Percentiles rank a stretch among this genome's conserved stretches.
Evolutionary conservation across 129 eudicot species (phyloP).

Genomic region (Centrapalus pauciflorus): DNA sequence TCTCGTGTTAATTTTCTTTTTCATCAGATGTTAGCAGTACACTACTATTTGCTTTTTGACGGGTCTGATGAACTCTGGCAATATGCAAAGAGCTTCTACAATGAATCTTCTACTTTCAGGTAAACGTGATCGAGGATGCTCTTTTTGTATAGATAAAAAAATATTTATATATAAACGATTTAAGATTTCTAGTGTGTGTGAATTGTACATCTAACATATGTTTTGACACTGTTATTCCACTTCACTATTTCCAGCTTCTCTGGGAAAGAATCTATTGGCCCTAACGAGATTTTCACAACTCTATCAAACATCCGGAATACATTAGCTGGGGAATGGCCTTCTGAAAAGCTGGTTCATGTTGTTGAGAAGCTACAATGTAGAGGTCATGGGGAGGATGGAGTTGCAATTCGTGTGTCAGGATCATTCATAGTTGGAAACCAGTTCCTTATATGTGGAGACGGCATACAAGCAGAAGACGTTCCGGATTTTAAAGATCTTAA

Average conservation of each 20-base stretch:
- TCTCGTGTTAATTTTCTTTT: constrained; percentile 21
- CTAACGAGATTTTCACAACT: constrained; percentile 49
- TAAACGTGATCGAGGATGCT: constrained; percentile 9
- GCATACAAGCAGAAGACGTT: constrained; percentile 85
- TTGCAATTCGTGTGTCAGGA: constrained; percentile 88
- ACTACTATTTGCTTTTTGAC: constrained; percentile 86
- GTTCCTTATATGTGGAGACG: constrained; percentile 90
- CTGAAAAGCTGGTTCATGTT: constrained; percentile 89
- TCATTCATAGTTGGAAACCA: constrained; percentile 87
- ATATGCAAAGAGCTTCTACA: constrained; percentile 62
- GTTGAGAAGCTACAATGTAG: constrained; percentile 95
- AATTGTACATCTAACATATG: neutral
- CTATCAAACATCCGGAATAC: constrained; percentile 70
- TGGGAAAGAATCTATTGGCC: constrained; percentile 74
- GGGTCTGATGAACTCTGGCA: constrained; percentile 97
- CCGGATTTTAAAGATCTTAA: constrained; percentile 81
- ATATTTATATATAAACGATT: neutral
- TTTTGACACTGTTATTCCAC: constrained; percentile 8
- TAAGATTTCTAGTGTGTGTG: neutral
- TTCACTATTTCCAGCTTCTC: constrained; percentile 49
- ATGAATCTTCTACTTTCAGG: constrained; percentile 73
- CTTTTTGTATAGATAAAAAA: neutral
- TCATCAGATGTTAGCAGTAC: constrained; percentile 92
- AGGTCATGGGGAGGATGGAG: constrained; percentile 76
- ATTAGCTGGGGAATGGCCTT: constrained; percentile 94